Base-by-base conservation (phyloP, 331 rosid species). In the Quercus lobata region DNA sequence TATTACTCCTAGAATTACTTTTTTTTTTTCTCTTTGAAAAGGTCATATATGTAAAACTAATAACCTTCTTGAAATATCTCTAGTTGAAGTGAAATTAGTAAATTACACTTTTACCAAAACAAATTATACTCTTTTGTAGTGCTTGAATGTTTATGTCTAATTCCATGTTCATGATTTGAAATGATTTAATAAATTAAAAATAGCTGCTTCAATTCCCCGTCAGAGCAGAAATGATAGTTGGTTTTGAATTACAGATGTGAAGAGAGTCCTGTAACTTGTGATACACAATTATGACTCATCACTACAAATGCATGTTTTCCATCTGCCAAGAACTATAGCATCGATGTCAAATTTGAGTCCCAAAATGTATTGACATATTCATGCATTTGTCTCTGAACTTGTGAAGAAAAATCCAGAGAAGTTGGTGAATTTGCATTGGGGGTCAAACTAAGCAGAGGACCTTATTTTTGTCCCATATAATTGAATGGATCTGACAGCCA, bases 361-460 rank as follows among this genome's bases (percentile, higher is more conserved):
- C 9, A 62, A 62, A 62, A 62, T 37, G 4, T 18, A 18, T 16
- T 15, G 9, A 21, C 41, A 75, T 19, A 27, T 57, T 76, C 55
- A 75, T 81, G 79, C 76, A 34, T 75, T 49, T 73, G 74, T 73
- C 75, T 57, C 58, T 27, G 70, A 75, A 69, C 53, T 69, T 14
- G 60, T 22, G 78, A 17, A 18, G 61, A 78, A 61, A 62, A 24
- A 21, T 70, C 35, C 57, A 71, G 35, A 58, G 70, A 76, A 25
- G 62, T 52, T 3, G 75, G 80, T 78, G 82, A 73, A 11, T 60
- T 78, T 78, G 71, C 18, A n/a, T 18, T 9, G 78, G 3, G 12
- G 69, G 74, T 78, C 85, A 78, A 83, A 71, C 77, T 57, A 60
- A 78, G 72, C 17, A 4, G 16, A 35, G 73, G 65, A 75, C 80